A percentile compares a stretch with the other conserved stretches of the same genome.
Conservation (phyloP, 352 stramenopile species). For the Elongisporangium undulatum region DNA sequence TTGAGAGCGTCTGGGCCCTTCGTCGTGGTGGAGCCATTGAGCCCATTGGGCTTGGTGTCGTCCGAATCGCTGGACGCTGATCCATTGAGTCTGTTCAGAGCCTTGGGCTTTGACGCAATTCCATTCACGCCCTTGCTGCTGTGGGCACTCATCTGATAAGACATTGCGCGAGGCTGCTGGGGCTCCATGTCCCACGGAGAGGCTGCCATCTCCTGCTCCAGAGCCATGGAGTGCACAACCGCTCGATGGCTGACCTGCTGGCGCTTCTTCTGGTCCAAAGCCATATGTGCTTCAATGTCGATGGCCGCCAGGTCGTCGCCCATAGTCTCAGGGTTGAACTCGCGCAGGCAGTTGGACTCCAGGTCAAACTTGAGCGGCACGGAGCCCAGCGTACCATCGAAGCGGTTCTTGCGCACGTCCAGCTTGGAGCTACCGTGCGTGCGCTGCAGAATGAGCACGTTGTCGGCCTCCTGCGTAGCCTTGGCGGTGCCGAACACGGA, state of each 20-base stretch:
- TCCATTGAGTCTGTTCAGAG: constrained; percentile 15
- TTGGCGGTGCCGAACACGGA: constrained; percentile 99
- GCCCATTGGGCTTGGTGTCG: constrained; percentile 12
- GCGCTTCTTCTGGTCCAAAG: constrained; percentile 54
- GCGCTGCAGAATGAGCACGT: constrained; percentile 98
- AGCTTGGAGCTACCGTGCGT: constrained; percentile 88
- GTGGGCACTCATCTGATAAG: constrained; percentile 15
- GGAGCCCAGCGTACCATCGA: constrained; percentile 88
- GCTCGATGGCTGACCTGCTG: constrained; percentile 27
- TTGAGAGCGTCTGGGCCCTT: constrained; percentile 12
- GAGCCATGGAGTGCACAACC: constrained; percentile 8
- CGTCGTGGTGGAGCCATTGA: constrained; percentile 1
- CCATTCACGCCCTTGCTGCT: constrained; percentile 18
- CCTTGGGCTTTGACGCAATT: constrained; percentile 3
- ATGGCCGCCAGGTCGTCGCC: constrained; percentile 63
- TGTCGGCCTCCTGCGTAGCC: constrained; percentile 99
- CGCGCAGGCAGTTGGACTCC: constrained; percentile 49
- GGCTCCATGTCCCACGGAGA: constrained; percentile 14
- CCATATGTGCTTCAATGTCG: constrained; percentile 76
- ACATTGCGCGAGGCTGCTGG: constrained; percentile 6
- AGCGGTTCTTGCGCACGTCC: constrained; percentile 97
- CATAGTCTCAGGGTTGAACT: constrained; percentile 68
- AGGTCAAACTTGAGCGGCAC: constrained; percentile 85
- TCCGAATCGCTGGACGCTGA: constrained; percentile 13
- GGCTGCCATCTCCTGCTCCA: constrained; percentile 2